These are phyloP conservation scores for Cyberlindnera maritima DNA, from an alignment of 805 yeast genomes.

Conservation along the genomic window DNA sequence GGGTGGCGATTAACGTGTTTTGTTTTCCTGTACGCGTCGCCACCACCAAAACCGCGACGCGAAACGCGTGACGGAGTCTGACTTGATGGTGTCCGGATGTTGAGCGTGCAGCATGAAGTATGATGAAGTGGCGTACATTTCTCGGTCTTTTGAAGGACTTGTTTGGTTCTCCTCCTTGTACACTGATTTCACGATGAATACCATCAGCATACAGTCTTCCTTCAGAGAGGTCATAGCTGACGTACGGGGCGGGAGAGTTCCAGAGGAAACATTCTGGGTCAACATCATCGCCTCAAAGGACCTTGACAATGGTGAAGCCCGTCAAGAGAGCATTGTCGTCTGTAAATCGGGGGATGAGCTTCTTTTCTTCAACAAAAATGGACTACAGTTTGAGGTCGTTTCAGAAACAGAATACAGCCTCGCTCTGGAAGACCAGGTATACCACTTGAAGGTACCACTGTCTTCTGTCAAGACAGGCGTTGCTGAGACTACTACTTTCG, in stretches of 20 bases:
- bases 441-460: slow-evolving; percentile 15
- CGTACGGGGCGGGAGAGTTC: slow-evolving; percentile 24
- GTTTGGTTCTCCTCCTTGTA: not conserved
- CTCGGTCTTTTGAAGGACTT: not conserved
- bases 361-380: slow-evolving; percentile 17
- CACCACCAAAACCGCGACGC: slow-evolving; percentile 2
- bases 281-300: slow-evolving; percentile 25
- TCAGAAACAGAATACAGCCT: not conserved
- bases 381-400: slow-evolving; percentile 11
- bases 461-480: slow-evolving; percentile 1
- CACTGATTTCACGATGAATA: slow-evolving; percentile 10
- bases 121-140: too few relatives aligned
- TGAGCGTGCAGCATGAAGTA: not conserved
- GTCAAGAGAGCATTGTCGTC: slow-evolving; percentile 31
- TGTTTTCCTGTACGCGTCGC: slow-evolving; percentile 5
- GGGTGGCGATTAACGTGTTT: slow-evolving; percentile 10
- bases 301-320: slow-evolving; percentile 23
- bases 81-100: not conserved
- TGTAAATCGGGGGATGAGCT: slow-evolving; percentile 16
- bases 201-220: slow-evolving; percentile 39
- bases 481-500: slow-evolving; percentile 29
- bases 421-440: slow-evolving; percentile 14
- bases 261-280: slow-evolving; percentile 42
- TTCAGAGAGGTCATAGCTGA: slow-evolving; percentile 44
- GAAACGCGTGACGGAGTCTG: not conserved